phyloP scores from a whole-genome alignment of 2,329 filamentous ascomycete genomes.

The Diaporthe longicolla region DNA sequence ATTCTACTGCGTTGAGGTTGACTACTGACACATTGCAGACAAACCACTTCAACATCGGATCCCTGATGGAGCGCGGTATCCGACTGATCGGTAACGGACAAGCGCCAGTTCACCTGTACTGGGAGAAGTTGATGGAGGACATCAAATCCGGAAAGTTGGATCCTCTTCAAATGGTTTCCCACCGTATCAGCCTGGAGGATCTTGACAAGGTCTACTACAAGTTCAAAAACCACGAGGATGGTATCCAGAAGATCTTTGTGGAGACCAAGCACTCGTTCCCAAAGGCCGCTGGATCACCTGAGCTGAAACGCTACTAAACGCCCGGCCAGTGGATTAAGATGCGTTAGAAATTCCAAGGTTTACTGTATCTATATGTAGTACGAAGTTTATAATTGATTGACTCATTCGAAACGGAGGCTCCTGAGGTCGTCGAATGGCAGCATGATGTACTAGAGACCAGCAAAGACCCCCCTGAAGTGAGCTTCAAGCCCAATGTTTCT shows the following conservation, averaged over 20 bases:
- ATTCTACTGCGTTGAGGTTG: background rate
- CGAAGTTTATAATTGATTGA: background rate
- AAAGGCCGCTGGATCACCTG: constrained; percentile 57
- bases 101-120: constrained; percentile 85
- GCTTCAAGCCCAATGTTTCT: background rate
- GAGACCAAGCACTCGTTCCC: constrained; percentile 71
- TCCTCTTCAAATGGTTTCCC: constrained; percentile 84
- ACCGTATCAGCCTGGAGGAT: constrained; percentile 82
- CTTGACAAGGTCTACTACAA: constrained; percentile 75
- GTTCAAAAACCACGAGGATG: constrained; percentile 74
- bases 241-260: constrained; percentile 85
- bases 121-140: constrained; percentile 79
- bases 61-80: constrained; percentile 89
- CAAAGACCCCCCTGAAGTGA: background rate
- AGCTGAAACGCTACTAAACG: constrained; percentile 57
- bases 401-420: background rate
- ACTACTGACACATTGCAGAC: constrained; percentile 60
- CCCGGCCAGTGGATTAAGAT: no score
- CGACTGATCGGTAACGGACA: constrained; percentile 79
- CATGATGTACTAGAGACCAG: background rate
- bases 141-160: constrained; percentile 80
- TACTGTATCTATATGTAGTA: background rate
- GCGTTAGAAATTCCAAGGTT: background rate
- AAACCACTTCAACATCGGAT: constrained; percentile 87
- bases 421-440: background rate